phyloP scores from a whole-genome alignment of 768 basidiomycete genomes.

The Grammothele lineata region DNA sequence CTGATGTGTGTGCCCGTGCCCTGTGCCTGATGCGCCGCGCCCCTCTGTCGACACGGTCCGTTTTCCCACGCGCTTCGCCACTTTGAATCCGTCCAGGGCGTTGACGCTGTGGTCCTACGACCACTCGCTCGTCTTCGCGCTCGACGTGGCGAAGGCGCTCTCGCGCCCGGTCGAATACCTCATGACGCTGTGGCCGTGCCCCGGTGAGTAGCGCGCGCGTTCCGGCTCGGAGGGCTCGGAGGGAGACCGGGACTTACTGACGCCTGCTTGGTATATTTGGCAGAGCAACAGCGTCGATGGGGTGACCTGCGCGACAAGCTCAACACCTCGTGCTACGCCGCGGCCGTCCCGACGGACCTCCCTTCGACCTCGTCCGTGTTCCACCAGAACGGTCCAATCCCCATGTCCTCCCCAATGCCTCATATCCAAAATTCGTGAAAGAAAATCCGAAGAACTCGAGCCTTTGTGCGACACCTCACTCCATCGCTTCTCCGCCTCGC shows the following conservation, averaged over 20 bases:
- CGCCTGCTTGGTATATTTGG: not conserved
- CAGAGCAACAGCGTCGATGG: slow-evolving; percentile 52
- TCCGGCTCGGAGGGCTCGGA: too few relatives aligned
- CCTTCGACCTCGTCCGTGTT: too few relatives aligned
- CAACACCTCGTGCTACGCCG: slow-evolving; percentile 40
- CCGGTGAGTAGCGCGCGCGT: slow-evolving; percentile 35
- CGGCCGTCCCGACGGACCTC: too few relatives aligned
- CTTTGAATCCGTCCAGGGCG: slow-evolving; percentile 33
- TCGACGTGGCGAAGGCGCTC: slow-evolving; percentile 61
- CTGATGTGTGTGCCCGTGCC: too few relatives aligned
- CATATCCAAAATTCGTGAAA: too few relatives aligned
- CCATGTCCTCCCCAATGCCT: too few relatives aligned
- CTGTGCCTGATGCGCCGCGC: not conserved
- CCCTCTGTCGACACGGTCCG: not conserved
- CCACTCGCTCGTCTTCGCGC: slow-evolving; percentile 49
- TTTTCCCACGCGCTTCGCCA: slow-evolving; percentile 8
- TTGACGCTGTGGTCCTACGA: slow-evolving; percentile 61
- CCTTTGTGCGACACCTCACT: too few relatives aligned
- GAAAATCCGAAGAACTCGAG: too few relatives aligned
- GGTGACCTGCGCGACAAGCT: slow-evolving; percentile 43
- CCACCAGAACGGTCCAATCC: too few relatives aligned
- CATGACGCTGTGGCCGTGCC: slow-evolving; percentile 60
- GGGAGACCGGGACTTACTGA: too few relatives aligned
- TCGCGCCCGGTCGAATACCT: slow-evolving; percentile 59
- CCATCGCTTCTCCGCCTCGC: too few relatives aligned